Conservation (phyloP, 495 filamentous ascomycete genomes). For the Astrothelium macrocarpum region DNA sequence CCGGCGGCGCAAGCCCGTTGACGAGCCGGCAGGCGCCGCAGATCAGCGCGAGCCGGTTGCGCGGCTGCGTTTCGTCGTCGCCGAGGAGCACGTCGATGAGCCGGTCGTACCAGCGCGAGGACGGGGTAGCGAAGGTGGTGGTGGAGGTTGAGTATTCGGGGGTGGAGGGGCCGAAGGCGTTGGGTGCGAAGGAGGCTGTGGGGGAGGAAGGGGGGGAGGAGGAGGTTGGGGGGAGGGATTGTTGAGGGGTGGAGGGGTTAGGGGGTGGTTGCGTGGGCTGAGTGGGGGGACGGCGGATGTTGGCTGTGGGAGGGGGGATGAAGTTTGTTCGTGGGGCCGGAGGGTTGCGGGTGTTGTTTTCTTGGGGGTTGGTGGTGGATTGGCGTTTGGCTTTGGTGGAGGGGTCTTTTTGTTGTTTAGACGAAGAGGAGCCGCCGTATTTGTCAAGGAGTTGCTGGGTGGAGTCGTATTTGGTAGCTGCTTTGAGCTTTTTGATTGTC, state of each 20-base stretch:
- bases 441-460: slow-evolving; percentile 90
- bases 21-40: slow-evolving; percentile 76
- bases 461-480: slow-evolving; percentile 87
- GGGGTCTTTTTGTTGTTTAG: slow-evolving; percentile 10
- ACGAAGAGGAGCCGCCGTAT: slow-evolving; percentile 55
- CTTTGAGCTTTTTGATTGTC: slow-evolving; percentile 89
- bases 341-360: slow-evolving; percentile 4
- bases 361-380: slow-evolving; percentile 22
- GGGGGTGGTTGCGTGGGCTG: slow-evolving; percentile 21
- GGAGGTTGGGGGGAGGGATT: slow-evolving; percentile 11
- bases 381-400: slow-evolving; percentile 14
- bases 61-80: slow-evolving; percentile 87
- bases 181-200: slow-evolving; percentile 48
- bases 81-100: slow-evolving; percentile 85
- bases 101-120: slow-evolving; percentile 83
- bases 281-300: slow-evolving; percentile 43
- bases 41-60: slow-evolving; percentile 83
- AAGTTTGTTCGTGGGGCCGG: slow-evolving; percentile 36
- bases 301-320: slow-evolving; percentile 76
- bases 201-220: slow-evolving; percentile 7
- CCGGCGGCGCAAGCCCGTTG: slow-evolving; percentile 92
- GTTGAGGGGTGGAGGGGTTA: slow-evolving; percentile 14
- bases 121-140: slow-evolving; percentile 36
- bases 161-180: slow-evolving; percentile 40
- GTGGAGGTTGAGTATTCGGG: slow-evolving; percentile 34